Percentiles rank a stretch among this genome's conserved stretches.
These are phyloP conservation scores for Clonostachys byssicola DNA, from an alignment of 2,329 filamentous ascomycete species.

Conservation along the genomic window DNA sequence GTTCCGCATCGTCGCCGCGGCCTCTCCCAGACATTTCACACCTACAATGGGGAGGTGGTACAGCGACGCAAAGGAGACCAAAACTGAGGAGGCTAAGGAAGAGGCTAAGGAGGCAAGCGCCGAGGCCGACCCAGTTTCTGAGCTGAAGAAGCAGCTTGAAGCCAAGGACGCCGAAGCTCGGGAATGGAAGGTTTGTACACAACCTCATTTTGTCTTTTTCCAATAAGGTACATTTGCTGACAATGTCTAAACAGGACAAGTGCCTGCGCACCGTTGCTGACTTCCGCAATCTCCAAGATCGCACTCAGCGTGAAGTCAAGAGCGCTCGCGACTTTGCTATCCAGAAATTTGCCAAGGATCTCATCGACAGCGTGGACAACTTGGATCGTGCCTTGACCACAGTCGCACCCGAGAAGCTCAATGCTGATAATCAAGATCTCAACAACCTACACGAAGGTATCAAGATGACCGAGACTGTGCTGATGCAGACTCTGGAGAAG, in stretches of 20 bases:
- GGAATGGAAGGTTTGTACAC: conserved; percentile 74
- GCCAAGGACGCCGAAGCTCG: conserved; percentile 49
- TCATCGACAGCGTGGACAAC: conserved; percentile 95
- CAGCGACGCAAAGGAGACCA: conserved; percentile 33
- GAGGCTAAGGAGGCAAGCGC: conserved; percentile 11
- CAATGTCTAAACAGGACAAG: conserved; percentile 64
- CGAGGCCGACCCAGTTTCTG: conserved; percentile 29
- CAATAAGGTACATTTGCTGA: too few relatives aligned
- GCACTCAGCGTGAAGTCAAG: conserved; percentile 86
- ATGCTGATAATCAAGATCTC: conserved; percentile 61
- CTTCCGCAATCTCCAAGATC: conserved; percentile 96
- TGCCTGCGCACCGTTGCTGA: conserved; percentile 92
- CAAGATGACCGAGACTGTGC: conserved; percentile 89
- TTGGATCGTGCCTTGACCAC: conserved; percentile 85
- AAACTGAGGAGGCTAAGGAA: conserved; percentile 14
- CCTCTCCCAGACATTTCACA: conserved; percentile 28
- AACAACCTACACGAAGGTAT: conserved; percentile 80
- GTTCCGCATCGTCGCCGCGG: conserved; percentile 25
- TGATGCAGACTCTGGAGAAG: conserved; percentile 86
- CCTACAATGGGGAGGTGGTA: conserved; percentile 38
- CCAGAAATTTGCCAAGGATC: conserved; percentile 90
- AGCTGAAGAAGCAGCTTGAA: conserved; percentile 47
- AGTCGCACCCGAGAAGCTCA: conserved; percentile 71
- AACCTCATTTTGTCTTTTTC: background rate
- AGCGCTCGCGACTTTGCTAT: conserved; percentile 88